Evolutionary conservation across 345 rosid genomes (phyloP).

Genomic region (Fremontodendron californicum): DNA sequence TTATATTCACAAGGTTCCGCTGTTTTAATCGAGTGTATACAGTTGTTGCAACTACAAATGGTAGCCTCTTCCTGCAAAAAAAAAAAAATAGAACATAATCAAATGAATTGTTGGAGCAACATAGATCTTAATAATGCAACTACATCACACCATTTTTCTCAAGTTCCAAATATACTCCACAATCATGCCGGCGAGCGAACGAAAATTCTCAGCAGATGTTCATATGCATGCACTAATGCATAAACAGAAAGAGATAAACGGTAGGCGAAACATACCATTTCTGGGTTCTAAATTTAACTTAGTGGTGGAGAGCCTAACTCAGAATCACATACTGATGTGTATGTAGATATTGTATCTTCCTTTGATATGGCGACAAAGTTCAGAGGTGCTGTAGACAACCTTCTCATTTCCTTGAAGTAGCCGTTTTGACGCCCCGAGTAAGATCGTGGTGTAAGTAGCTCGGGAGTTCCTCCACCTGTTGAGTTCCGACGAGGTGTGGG

Average conservation of each 20-base stretch:
- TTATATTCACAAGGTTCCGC: conserved; percentile 40
- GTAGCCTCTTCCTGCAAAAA: conserved; percentile 16
- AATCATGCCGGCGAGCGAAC: too few species aligned
- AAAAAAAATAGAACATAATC: neutral
- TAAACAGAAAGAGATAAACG: neutral
- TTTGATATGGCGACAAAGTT: conserved; percentile 78
- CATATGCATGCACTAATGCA: too few species aligned
- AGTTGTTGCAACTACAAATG: conserved; percentile 9
- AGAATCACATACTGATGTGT: conserved; percentile 80
- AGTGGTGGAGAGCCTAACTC: conserved; percentile 86
- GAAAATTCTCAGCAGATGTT: too few species aligned
- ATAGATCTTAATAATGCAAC: too few species aligned
- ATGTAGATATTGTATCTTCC: conserved; percentile 78
- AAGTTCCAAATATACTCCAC: too few species aligned
- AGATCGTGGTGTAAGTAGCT: conserved; percentile 81
- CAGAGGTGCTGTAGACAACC: conserved; percentile 68
- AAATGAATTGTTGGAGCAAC: too few species aligned
- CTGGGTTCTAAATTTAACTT: conserved; percentile 26
- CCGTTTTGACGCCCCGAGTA: conserved; percentile 90
- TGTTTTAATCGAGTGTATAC: conserved; percentile 20
- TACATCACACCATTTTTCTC: too few species aligned
- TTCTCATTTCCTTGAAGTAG: conserved; percentile 76
- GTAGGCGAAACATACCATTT: conserved; percentile 24
- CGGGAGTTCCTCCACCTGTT: conserved; percentile 62
- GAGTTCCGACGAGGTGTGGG: conserved; percentile 83